A percentile compares a stretch with the other conserved stretches of the same genome.
These are phyloP conservation scores for Neohortaea acidophila DNA, from an alignment of 495 filamentous ascomycete species.

Conservation along the genomic window DNA sequence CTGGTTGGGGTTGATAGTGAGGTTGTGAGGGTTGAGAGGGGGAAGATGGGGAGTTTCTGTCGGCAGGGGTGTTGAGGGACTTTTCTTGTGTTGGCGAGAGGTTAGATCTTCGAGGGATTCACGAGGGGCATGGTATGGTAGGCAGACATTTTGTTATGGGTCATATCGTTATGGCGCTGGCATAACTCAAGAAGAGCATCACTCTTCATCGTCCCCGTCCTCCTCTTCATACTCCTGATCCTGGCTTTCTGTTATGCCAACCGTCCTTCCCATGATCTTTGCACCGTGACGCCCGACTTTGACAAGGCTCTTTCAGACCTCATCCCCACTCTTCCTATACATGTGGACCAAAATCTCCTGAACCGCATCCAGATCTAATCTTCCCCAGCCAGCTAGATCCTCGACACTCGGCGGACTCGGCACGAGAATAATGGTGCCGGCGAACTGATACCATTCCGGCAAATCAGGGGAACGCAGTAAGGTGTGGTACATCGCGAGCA, in stretches of 20 bases:
- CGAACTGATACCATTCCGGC: not conserved
- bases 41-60: conserved; percentile 5
- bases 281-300: not conserved
- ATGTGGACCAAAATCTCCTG: not conserved
- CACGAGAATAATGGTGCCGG: not conserved
- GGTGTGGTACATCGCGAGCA: not conserved
- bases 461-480: not conserved
- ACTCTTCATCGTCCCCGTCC: no score
- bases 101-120: not conserved
- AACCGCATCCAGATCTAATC: not conserved
- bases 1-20: conserved; percentile 24
- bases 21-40: conserved; percentile 20
- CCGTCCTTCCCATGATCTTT: no score
- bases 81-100: not conserved
- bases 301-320: not conserved
- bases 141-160: no score
- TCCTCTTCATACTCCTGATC: no score
- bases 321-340: not conserved
- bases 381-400: not conserved
- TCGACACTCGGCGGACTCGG: not conserved
- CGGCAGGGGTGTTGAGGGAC: conserved; percentile 6
- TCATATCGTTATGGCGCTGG: no score
- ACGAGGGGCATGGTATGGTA: not conserved
- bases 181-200: no score
- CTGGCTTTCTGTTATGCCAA: no score